These are phyloP conservation scores for Hypoxylon sp. DNA, from an alignment of 2,329 filamentous ascomycete species.

Conservation along the genomic window DNA sequence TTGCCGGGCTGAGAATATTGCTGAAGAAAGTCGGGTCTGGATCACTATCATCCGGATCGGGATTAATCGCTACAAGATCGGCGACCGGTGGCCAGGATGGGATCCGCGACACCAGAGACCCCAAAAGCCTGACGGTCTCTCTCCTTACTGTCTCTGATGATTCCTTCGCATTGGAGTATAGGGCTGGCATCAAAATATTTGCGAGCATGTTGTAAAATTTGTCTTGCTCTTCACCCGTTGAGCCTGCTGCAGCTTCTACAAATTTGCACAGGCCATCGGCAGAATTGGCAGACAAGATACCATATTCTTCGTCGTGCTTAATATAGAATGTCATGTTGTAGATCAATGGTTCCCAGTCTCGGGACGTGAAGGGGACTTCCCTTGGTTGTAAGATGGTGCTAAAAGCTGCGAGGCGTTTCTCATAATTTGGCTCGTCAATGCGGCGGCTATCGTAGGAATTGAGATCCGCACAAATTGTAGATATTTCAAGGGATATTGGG, in stretches of 20 bases:
- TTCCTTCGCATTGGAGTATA: constrained; percentile 81
- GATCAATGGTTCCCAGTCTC: constrained; percentile 88
- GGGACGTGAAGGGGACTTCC: constrained; percentile 69
- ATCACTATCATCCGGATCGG: constrained; percentile 71
- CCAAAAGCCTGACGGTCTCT: constrained; percentile 84
- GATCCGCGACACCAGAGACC: constrained; percentile 78
- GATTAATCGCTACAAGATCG: constrained; percentile 78
- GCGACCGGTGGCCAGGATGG: constrained; percentile 76
- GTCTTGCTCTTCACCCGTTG: constrained; percentile 55
- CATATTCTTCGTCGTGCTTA: constrained; percentile 86
- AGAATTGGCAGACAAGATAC: constrained; percentile 82
- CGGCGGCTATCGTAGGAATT: constrained; percentile 81
- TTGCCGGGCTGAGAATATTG: constrained; percentile 91
- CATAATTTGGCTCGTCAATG: constrained; percentile 90
- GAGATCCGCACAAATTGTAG: constrained; percentile 78
- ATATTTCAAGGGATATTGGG: constrained; percentile 69
- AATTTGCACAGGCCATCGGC: constrained; percentile 84
- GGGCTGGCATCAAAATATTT: constrained; percentile 75
- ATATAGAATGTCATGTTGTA: constrained; percentile 93
- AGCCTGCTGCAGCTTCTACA: constrained; percentile 70
- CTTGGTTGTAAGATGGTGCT: constrained; percentile 73
- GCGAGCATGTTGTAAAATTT: constrained; percentile 70
- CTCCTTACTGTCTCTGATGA: constrained; percentile 84
- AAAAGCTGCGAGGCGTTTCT: constrained; percentile 82
- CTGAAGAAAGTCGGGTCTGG: constrained; percentile 83